Conservation (phyloP, 2,329 filamentous ascomycete genomes). For the Juglanconis oblonga region DNA sequence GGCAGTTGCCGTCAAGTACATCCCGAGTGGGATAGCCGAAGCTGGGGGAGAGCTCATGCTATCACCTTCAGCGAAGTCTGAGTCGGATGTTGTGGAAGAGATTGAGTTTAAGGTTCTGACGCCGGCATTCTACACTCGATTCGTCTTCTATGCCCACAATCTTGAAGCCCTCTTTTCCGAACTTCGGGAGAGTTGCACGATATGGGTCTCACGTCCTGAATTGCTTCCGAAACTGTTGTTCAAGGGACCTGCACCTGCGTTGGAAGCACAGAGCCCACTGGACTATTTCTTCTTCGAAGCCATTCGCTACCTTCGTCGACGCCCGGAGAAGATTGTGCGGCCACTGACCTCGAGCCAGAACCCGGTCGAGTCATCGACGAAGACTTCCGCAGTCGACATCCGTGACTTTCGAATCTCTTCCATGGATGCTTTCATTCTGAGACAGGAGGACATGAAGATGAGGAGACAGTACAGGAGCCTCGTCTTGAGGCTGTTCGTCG, state of each 20-base stretch:
- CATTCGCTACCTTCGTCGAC: constrained; percentile 42
- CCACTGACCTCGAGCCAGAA: constrained; percentile 38
- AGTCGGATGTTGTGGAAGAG: constrained; percentile 27
- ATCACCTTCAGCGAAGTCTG: constrained; percentile 27
- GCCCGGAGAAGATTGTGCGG: constrained; percentile 38
- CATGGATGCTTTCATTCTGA: constrained; percentile 49
- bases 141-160: constrained; percentile 60
- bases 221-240: constrained; percentile 45
- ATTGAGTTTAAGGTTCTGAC: constrained; percentile 59
- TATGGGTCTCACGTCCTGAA: constrained; percentile 54
- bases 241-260: constrained; percentile 34
- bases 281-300: constrained; percentile 41
- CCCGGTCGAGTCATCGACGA: constrained; percentile 1
- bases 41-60: constrained; percentile 35
- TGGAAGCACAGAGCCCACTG: constrained; percentile 31
- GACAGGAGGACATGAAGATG: constrained; percentile 25
- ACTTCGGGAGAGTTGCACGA: constrained; percentile 54
- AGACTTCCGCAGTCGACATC: constrained; percentile 35
- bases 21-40: constrained; percentile 45
- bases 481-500: constrained; percentile 42
- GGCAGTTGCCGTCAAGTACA: constrained; percentile 50
- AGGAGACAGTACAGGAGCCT: constrained; percentile 34
- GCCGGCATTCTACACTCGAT: constrained; percentile 65
- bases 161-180: constrained; percentile 62
- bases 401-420: constrained; percentile 46